These are phyloP conservation scores for Aeschynomene evenia DNA, from an alignment of 306 rosid genomes.

Conservation along the genomic window DNA sequence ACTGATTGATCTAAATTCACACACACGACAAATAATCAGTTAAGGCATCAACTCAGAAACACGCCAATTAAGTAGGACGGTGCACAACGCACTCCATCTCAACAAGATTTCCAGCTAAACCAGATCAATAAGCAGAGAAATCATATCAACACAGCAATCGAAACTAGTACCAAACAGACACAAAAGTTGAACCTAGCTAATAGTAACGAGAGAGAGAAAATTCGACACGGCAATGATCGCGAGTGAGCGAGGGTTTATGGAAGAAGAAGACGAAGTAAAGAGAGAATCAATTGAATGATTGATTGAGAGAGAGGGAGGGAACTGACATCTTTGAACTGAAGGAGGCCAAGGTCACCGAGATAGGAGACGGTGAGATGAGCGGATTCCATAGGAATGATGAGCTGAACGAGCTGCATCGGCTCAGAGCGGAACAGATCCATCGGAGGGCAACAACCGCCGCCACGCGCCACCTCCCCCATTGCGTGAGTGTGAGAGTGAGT, in stretches of 20 bases:
- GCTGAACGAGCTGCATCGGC: slow-evolving; percentile 96
- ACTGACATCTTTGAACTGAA: slow-evolving; percentile 87
- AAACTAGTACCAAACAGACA: not conserved
- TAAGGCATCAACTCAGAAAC: not conserved
- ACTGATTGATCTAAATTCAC: slow-evolving; percentile 5
- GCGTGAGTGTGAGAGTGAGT: not conserved
- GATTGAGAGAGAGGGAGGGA: not conserved
- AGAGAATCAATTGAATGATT: too few relatives aligned
- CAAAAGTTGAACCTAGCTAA: not conserved
- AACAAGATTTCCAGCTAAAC: slow-evolving; percentile 7
- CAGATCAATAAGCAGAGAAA: slow-evolving; percentile 27
- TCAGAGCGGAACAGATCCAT: slow-evolving; percentile 99
- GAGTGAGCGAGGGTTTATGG: not conserved
- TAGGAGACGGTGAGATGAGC: slow-evolving; percentile 86
- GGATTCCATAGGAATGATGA: slow-evolving; percentile 94
- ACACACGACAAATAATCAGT: not conserved
- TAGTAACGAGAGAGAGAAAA: not conserved
- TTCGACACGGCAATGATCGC: not conserved
- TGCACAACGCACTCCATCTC: not conserved
- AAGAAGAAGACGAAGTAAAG: slow-evolving; percentile 15
- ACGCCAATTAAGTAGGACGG: not conserved
- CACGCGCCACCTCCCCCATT: slow-evolving; percentile 61
- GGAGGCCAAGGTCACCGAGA: slow-evolving; percentile 93
- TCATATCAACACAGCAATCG: not conserved
- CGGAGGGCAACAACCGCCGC: slow-evolving; percentile 80